Conservation (phyloP, 2,329 filamentous ascomycete genomes). For the Apiospora koreana region DNA sequence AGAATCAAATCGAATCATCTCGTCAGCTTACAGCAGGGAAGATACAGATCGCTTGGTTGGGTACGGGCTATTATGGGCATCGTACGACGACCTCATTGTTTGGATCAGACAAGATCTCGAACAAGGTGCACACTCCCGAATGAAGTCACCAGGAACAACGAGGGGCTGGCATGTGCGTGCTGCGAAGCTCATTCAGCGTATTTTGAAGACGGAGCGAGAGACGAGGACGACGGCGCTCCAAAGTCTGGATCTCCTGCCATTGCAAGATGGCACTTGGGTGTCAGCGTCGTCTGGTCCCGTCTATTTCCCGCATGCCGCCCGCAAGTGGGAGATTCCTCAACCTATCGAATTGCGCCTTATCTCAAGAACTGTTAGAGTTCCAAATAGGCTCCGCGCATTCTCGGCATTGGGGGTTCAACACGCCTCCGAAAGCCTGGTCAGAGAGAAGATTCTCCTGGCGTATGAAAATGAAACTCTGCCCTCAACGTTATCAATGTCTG, state of each 20-base stretch:
- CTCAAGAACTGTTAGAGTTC: neutral
- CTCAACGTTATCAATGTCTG: too few species aligned
- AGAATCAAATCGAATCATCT: neutral
- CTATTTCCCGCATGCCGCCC: conserved; percentile 18
- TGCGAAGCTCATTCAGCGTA: neutral
- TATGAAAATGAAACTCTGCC: neutral
- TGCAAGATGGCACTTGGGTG: conserved; percentile 20
- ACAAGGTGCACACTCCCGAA: neutral
- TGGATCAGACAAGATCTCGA: neutral
- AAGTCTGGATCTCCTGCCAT: conserved; percentile 24
- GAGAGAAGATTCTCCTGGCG: neutral
- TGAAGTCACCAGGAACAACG: neutral
- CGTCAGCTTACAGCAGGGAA: neutral
- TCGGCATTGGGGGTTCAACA: neutral
- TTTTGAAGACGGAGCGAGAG: neutral
- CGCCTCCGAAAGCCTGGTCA: neutral
- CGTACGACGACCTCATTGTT: neutral
- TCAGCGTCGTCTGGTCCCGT: conserved; percentile 13
- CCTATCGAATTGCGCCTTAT: neutral
- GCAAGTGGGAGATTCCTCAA: conserved; percentile 19
- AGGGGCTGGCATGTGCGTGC: neutral
- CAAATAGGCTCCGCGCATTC: neutral
- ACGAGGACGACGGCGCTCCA: neutral
- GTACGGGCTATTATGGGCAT: neutral
- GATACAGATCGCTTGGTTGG: neutral